Percentiles rank a stretch among this genome's conserved stretches.
Evolutionary conservation across 768 basidiomycete genomes (phyloP).

Genomic region (Gymnopilus dilepis): DNA sequence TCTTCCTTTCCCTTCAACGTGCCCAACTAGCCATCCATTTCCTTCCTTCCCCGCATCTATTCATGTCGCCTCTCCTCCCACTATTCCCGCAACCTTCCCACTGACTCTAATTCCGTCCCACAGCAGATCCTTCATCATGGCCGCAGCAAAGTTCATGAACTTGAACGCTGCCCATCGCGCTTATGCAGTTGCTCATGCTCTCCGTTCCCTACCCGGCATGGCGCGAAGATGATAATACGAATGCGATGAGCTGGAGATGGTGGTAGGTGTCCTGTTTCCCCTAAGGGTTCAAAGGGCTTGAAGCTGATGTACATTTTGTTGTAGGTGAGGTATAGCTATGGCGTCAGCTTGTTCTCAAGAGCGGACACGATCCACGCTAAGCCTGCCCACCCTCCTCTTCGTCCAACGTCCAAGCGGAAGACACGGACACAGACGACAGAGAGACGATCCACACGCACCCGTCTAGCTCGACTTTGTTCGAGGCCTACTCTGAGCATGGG

Average conservation of each 20-base stretch:
- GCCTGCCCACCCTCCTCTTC: not conserved
- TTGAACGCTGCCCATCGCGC: conserved; percentile 92
- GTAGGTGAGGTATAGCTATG: conserved; percentile 92
- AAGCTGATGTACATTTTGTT: not conserved
- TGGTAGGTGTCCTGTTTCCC: conserved; percentile 70
- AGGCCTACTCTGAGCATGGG: not conserved
- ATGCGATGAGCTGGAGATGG: conserved; percentile 94
- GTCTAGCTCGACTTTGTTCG: conserved; percentile 18
- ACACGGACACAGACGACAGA: too few species aligned
- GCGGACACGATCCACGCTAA: conserved; percentile 53
- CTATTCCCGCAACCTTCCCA: too few species aligned
- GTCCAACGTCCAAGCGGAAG: too few species aligned
- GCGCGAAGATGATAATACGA: conserved; percentile 77
- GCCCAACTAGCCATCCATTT: not conserved
- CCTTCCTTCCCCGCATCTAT: not conserved
- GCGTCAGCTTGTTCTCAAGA: conserved; percentile 79
- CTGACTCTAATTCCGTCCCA: too few species aligned
- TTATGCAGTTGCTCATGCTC: conserved; percentile 89
- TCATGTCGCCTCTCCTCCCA: not conserved
- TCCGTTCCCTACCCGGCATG: conserved; percentile 85
- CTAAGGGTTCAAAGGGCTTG: too few species aligned
- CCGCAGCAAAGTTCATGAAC: conserved; percentile 91
- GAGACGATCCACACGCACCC: conserved; percentile 24
- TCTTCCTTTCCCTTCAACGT: too few species aligned
- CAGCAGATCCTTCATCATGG: conserved; percentile 81